Percentiles rank a stretch among this genome's conserved stretches.
These are phyloP conservation scores for Moesziomyces globuligerus DNA, from an alignment of 1,284 basidiomycete species.

Conservation along the genomic window DNA sequence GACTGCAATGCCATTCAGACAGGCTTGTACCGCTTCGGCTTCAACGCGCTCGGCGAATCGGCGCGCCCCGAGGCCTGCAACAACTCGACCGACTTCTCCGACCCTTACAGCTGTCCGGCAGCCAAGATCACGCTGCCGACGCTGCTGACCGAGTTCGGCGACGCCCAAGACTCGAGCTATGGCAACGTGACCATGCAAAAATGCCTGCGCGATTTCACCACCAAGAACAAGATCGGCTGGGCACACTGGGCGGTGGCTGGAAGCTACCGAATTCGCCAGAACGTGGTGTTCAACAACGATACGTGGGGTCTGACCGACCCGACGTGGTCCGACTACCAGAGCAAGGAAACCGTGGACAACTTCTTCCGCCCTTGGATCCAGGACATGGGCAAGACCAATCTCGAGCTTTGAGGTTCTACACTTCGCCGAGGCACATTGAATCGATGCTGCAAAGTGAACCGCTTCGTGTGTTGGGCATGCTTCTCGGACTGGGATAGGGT, in stretches of 20 bases:
- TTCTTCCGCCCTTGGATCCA: slow-evolving; percentile 38
- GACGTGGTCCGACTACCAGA: slow-evolving; percentile 18
- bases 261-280: slow-evolving; percentile 32
- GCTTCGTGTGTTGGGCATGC: no score
- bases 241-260: slow-evolving; percentile 38
- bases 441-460: neutral
- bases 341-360: slow-evolving; percentile 29
- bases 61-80: slow-evolving; percentile 23
- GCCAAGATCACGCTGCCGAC: slow-evolving; percentile 29
- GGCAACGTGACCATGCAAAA: slow-evolving; percentile 39
- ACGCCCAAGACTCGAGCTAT: slow-evolving; percentile 21
- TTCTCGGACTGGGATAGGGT: no score
- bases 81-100: slow-evolving; percentile 14
- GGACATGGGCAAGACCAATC: slow-evolving; percentile 40
- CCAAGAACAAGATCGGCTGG: slow-evolving; percentile 46
- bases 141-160: slow-evolving; percentile 41
- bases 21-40: slow-evolving; percentile 34
- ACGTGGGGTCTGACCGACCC: slow-evolving; percentile 36
- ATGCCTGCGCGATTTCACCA: slow-evolving; percentile 44
- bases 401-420: slow-evolving; percentile 21
- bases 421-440: neutral
- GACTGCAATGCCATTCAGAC: slow-evolving; percentile 32
- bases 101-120: slow-evolving; percentile 28
- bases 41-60: slow-evolving; percentile 37
- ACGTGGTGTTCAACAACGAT: slow-evolving; percentile 27